Percentiles rank a stretch among this genome's conserved stretches.
phyloP scores from a whole-genome alignment of 257 asterid genomes.

The Solanum verrucosum region DNA sequence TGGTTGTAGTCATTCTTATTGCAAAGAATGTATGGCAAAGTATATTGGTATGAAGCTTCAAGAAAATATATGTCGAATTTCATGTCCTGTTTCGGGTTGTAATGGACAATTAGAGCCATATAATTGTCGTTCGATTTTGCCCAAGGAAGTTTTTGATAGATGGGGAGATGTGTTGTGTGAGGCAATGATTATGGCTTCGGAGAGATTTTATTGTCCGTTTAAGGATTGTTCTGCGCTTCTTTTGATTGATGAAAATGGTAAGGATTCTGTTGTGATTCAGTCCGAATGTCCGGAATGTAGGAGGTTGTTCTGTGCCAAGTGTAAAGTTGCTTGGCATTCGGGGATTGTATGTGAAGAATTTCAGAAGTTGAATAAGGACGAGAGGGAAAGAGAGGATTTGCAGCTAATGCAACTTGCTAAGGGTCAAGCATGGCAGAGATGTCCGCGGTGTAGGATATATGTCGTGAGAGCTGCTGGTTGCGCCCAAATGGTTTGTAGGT shows the following conservation, averaged over 20 bases:
- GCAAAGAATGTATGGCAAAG: slow-evolving; percentile 31
- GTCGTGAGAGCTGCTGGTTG: slow-evolving; percentile 13
- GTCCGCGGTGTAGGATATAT: slow-evolving; percentile 13
- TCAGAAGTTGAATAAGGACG: slow-evolving; percentile 18
- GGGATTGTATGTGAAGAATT: slow-evolving; percentile 36
- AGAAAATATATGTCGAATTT: slow-evolving; percentile 21
- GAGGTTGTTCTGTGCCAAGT: slow-evolving; percentile 46
- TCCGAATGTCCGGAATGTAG: slow-evolving; percentile 51
- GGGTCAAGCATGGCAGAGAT: slow-evolving; percentile 12
- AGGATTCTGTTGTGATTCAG: not conserved
- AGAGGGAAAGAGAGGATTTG: slow-evolving; percentile 10
- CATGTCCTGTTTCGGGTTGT: slow-evolving; percentile 48
- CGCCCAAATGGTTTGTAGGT: slow-evolving; percentile 10
- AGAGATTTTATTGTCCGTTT: slow-evolving; percentile 54
- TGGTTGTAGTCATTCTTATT: slow-evolving; percentile 43
- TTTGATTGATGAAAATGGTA: slow-evolving; percentile 24
- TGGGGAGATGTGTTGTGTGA: slow-evolving; percentile 74
- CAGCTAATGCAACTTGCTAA: slow-evolving; percentile 11
- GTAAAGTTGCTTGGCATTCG: slow-evolving; percentile 55
- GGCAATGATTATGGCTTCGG: slow-evolving; percentile 32
- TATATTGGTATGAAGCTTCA: slow-evolving; percentile 48
- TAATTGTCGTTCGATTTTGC: slow-evolving; percentile 44
- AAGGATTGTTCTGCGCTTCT: slow-evolving; percentile 54
- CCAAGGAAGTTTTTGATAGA: slow-evolving; percentile 51
- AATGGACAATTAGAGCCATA: slow-evolving; percentile 45